Conservation (phyloP, 163 green algal species). For the Prototheca cutis region DNA sequence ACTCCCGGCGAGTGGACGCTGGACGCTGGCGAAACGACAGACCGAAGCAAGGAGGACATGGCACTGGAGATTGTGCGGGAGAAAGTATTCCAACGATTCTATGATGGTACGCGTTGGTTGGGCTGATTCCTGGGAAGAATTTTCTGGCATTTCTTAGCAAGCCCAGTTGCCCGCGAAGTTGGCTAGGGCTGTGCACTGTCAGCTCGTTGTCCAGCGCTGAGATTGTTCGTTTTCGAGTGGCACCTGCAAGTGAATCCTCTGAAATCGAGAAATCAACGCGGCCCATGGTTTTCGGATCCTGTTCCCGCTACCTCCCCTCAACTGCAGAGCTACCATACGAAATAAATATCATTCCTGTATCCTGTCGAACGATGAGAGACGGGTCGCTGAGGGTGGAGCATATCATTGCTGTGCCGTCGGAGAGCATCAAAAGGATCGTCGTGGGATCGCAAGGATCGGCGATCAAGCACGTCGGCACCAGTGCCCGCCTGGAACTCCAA, state of each 20-base stretch:
- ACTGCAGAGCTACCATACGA: slow-evolving; percentile 18
- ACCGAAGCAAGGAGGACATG: slow-evolving; percentile 16
- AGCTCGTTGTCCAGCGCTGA: no score
- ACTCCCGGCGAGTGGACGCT: slow-evolving; percentile 31
- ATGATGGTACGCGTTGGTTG: slow-evolving; percentile 11
- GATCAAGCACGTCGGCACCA: slow-evolving; percentile 16
- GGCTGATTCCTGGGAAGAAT: no score
- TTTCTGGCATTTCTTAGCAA: no score
- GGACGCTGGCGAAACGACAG: slow-evolving; percentile 16
- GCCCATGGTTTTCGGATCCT: no score
- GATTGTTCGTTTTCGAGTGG: no score
- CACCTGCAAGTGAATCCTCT: no score
- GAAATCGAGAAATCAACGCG: no score
- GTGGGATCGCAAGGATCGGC: slow-evolving; percentile 22
- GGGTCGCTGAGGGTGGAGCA: slow-evolving; percentile 17
- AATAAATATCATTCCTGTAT: not conserved
- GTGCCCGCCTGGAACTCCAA: slow-evolving; percentile 16
- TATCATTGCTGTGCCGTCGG: slow-evolving; percentile 11
- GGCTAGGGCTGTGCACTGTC: no score
- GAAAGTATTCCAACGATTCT: slow-evolving; percentile 36
- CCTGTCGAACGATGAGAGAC: slow-evolving; percentile 5
- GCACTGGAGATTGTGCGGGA: slow-evolving; percentile 46
- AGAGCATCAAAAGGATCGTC: slow-evolving; percentile 22
- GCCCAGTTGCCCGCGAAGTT: no score
- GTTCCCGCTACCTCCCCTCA: not conserved